Percentiles rank a stretch among this genome's conserved stretches.
These are phyloP conservation scores for Spatholobus suberectus DNA, from an alignment of 306 rosid genomes.

Conservation along the genomic window DNA sequence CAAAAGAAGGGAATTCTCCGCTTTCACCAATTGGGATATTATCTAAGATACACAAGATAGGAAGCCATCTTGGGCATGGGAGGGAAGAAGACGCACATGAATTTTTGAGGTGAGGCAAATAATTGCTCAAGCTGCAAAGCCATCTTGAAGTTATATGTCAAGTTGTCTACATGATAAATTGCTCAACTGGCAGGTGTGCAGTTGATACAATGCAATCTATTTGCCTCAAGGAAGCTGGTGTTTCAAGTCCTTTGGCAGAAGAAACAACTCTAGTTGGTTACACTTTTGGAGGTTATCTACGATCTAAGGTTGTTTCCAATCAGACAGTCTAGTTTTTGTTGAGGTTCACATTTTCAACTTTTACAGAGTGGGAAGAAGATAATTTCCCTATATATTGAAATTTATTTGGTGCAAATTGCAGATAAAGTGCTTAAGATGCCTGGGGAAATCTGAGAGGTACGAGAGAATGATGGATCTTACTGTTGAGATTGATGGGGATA, in stretches of 20 bases:
- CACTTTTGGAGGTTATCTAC: constrained; percentile 81
- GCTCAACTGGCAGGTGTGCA: constrained; percentile 66
- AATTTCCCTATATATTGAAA: constrained; percentile 24
- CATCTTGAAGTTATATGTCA: neutral
- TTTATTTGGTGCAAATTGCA: constrained; percentile 48
- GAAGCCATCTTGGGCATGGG: constrained; percentile 83
- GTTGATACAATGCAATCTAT: constrained; percentile 87
- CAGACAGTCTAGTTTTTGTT: constrained; percentile 1
- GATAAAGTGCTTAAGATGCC: constrained; percentile 84
- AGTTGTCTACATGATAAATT: constrained; percentile 43
- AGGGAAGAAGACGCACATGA: constrained; percentile 89
- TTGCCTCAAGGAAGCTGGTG: constrained; percentile 72
- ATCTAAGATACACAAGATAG: constrained; percentile 79
- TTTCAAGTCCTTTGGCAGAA: constrained; percentile 65
- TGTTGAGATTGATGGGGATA: constrained; percentile 82
- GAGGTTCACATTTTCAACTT: constrained; percentile 19
- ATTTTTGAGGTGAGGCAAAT: constrained; percentile 75
- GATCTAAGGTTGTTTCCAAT: constrained; percentile 69
- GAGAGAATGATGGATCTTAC: constrained; percentile 91
- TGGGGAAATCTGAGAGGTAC: constrained; percentile 67
- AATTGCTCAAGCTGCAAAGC: constrained; percentile 16
- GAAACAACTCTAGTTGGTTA: constrained; percentile 78
- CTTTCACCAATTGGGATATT: constrained; percentile 81
- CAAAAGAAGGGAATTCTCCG: constrained; percentile 74
- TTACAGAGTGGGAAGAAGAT: neutral